phyloP scores from a whole-genome alignment of 2,329 filamentous ascomycete species.

The Metarhizium brunneum region DNA sequence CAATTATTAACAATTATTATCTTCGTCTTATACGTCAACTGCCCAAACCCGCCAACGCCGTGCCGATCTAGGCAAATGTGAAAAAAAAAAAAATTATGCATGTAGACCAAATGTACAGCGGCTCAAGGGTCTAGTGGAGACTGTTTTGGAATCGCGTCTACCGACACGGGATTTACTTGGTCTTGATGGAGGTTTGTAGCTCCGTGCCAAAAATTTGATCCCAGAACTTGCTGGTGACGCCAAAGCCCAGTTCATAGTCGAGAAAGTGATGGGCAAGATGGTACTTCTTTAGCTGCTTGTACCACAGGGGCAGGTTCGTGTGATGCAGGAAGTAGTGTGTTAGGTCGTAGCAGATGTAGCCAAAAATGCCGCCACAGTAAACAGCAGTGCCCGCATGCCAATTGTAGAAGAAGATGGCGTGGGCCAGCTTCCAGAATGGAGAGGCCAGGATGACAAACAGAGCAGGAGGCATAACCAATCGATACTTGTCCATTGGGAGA shows the following conservation, averaged over 20 bases:
- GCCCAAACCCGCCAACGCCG: conserved; percentile 5
- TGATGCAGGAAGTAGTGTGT: conserved; percentile 99
- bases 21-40: neutral
- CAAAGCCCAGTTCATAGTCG: conserved; percentile 95
- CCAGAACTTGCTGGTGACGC: conserved; percentile 95
- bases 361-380: conserved; percentile 86
- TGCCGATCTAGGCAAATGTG: conserved; percentile 3
- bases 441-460: conserved; percentile 75
- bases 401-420: conserved; percentile 70
- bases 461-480: conserved; percentile 92
- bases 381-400: conserved; percentile 74
- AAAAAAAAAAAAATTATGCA: conserved; percentile 1
- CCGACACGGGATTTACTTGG: conserved; percentile 15
- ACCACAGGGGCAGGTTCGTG: conserved; percentile 81
- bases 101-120: conserved; percentile 6
- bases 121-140: neutral
- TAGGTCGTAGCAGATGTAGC: conserved; percentile 92
- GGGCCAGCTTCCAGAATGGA: conserved; percentile 90
- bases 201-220: conserved; percentile 87
- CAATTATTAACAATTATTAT: neutral
- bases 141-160: neutral
- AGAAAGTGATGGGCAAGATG: conserved; percentile 96
- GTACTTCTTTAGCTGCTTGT: conserved; percentile 91
- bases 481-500: conserved; percentile 96
- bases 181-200: conserved; percentile 37